Base-by-base conservation (phyloP, 2,329 filamentous ascomycete genomes). In the Furcasterigmium sp. region DNA sequence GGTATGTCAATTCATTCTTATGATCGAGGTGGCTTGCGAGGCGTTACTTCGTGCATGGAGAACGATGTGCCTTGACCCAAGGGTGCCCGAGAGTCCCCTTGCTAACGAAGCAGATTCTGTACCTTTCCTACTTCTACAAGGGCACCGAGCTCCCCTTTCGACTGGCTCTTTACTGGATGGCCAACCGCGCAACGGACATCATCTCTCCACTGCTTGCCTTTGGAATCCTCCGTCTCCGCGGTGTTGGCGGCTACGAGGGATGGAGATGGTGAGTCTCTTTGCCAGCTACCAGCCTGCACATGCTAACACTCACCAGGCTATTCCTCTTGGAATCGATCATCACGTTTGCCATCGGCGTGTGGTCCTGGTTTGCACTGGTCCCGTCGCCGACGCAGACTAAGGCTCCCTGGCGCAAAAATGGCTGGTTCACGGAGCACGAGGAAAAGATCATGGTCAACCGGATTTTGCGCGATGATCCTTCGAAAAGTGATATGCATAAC, bases 401-500 rank as follows among this genome's bases (percentile, higher is more conserved):
- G 32, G 65, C 63, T 13, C 47, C 20, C 39, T 50, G 21, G 42
- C 47, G 36, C 23, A 47, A 58, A 2, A 68, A 69, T 25, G 67
- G 73, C 5, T 81, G 78, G 77, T 80, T 80, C 59, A 73, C 56
- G n/a, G 69, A 72, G 39, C 67, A 53, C 8, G 76, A 80, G 51
- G 70, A 78, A 46, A 60, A 62, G 20, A 81, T 82, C 43, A 67
- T 81, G 15, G 76, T 80, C 14, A 82, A 80, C 46, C 67, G 80
- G 1, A 56, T 68, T 3, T 53, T 68, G 7, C 70, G 78, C 3
- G 78, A 83, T 38, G 78, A 80, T 44, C 77, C 76, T 0, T 68
- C 66, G 15, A 78, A 76, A 54, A 72, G 72, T 32, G 69, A 70
- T 39, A 79, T 82, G 73, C 73, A 80, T 53, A 80, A 80, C 45